A percentile compares a stretch with the other conserved stretches of the same genome.
These are phyloP conservation scores for Agrocybe praecox DNA, from an alignment of 768 basidiomycete species.

Conservation along the genomic window DNA sequence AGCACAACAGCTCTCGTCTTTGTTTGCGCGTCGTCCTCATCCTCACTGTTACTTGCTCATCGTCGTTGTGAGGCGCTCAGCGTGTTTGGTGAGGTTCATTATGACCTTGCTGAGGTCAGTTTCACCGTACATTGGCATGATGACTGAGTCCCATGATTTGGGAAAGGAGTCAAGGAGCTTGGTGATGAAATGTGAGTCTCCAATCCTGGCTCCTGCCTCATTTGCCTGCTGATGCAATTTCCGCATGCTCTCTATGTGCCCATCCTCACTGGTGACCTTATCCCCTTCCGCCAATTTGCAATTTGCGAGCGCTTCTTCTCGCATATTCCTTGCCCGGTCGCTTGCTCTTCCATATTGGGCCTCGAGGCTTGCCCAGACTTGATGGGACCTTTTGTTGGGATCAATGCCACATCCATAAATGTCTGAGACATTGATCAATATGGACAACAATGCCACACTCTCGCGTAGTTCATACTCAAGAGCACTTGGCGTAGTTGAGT, in stretches of 20 bases:
- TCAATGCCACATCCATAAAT: constrained; percentile 10
- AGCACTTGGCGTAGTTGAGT: constrained; percentile 5
- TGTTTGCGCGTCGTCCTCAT: too few relatives aligned
- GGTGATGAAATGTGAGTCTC: constrained; percentile 6
- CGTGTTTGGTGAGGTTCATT: constrained; percentile 9
- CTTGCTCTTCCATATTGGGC: constrained; percentile 8
- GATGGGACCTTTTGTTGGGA: neutral
- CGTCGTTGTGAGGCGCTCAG: too few relatives aligned
- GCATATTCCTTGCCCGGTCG: constrained; percentile 7
- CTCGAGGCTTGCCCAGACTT: constrained; percentile 1
- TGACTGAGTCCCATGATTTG: constrained; percentile 14
- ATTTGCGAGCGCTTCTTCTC: constrained; percentile 2
- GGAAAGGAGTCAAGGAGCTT: constrained; percentile 14
- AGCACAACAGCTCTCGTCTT: too few relatives aligned
- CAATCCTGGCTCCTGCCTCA: constrained; percentile 11
- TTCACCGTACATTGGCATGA: constrained; percentile 7
- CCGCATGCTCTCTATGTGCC: constrained; percentile 5
- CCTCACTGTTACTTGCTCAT: too few relatives aligned
- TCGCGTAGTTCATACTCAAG: constrained; percentile 13
- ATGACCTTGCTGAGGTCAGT: constrained; percentile 6
- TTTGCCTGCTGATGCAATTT: constrained; percentile 6
- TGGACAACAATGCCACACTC: constrained; percentile 9
- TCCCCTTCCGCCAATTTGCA: constrained; percentile 5
- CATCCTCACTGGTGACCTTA: constrained; percentile 5
- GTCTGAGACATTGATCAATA: constrained; percentile 10